Percentiles rank a stretch among this genome's conserved stretches.
Evolutionary conservation across 495 filamentous ascomycete species (phyloP).

Genomic region (Gamarada debralockiae): DNA sequence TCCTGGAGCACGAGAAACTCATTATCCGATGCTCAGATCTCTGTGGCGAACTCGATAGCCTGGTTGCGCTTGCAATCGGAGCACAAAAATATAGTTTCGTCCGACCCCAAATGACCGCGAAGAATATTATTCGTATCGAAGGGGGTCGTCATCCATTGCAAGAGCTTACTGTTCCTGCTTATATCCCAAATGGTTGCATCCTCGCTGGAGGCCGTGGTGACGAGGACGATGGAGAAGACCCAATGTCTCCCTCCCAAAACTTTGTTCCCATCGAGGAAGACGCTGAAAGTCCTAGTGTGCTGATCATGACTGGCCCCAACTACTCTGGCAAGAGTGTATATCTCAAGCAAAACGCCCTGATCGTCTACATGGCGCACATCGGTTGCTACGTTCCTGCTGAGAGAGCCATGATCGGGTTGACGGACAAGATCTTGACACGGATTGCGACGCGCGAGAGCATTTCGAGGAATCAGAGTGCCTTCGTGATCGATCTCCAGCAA

Average conservation of each 20-base stretch:
- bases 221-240: slow-evolving; percentile 7
- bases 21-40: slow-evolving; percentile 67
- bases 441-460: slow-evolving; percentile 86
- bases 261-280: slow-evolving; percentile 14
- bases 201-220: slow-evolving; percentile 57
- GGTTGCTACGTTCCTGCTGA: slow-evolving; percentile 89
- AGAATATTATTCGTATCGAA: slow-evolving; percentile 74
- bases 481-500: slow-evolving; percentile 91
- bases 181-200: slow-evolving; percentile 76
- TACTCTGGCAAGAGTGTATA: slow-evolving; percentile 97
- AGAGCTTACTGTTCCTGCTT: slow-evolving; percentile 81
- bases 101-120: slow-evolving; percentile 62
- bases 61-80: slow-evolving; percentile 76
- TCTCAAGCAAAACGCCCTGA: slow-evolving; percentile 92
- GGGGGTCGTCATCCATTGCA: slow-evolving; percentile 88
- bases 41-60: slow-evolving; percentile 85
- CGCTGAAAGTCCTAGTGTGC: slow-evolving; percentile 56
- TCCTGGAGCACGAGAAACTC: slow-evolving; percentile 66
- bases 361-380: slow-evolving; percentile 89
- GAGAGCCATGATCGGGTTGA: slow-evolving; percentile 75
- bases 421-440: slow-evolving; percentile 88
- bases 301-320: slow-evolving; percentile 89
- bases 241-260: not conserved
- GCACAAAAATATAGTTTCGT: slow-evolving; percentile 71
- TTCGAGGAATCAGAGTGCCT: slow-evolving; percentile 82